These are phyloP conservation scores for Venturiaceae sp. DNA, from an alignment of 2,329 filamentous ascomycete genomes.

Conservation along the genomic window DNA sequence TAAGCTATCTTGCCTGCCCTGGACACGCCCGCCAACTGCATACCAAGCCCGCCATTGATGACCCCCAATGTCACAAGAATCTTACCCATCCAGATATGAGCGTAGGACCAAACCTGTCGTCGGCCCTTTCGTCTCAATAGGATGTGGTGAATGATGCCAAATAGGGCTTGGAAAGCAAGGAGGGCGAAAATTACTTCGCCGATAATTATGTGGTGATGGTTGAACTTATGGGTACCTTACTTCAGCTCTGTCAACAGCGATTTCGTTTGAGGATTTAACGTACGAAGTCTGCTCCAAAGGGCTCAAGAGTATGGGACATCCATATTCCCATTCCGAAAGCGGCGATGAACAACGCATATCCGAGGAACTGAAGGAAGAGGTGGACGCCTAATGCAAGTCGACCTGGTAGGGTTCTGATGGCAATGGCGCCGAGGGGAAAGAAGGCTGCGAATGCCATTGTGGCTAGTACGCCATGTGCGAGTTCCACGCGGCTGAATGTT, in stretches of 20 bases:
- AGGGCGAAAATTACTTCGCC: conserved; percentile 39
- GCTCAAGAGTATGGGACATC: conserved; percentile 29
- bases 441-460: conserved; percentile 33
- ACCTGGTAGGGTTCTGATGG: conserved; percentile 31
- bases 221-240: conserved; percentile 20
- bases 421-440: conserved; percentile 34
- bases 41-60: conserved; percentile 46
- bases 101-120: conserved; percentile 36
- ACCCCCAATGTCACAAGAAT: conserved; percentile 40
- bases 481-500: neutral
- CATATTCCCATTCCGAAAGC: conserved; percentile 43
- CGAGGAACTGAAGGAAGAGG: conserved; percentile 36
- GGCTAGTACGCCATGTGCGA: conserved; percentile 33
- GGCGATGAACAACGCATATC: conserved; percentile 35
- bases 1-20: conserved; percentile 37
- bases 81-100: conserved; percentile 46
- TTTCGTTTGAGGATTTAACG: neutral
- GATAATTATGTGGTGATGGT: conserved; percentile 40
- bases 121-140: conserved; percentile 36
- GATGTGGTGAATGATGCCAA: conserved; percentile 42
- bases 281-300: neutral
- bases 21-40: conserved; percentile 32
- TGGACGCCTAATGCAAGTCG: conserved; percentile 34
- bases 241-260: neutral
- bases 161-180: conserved; percentile 45